Evolutionary conservation across 2,329 filamentous ascomycete species (phyloP).

Genomic region (Aspergillus nomiae): DNA sequence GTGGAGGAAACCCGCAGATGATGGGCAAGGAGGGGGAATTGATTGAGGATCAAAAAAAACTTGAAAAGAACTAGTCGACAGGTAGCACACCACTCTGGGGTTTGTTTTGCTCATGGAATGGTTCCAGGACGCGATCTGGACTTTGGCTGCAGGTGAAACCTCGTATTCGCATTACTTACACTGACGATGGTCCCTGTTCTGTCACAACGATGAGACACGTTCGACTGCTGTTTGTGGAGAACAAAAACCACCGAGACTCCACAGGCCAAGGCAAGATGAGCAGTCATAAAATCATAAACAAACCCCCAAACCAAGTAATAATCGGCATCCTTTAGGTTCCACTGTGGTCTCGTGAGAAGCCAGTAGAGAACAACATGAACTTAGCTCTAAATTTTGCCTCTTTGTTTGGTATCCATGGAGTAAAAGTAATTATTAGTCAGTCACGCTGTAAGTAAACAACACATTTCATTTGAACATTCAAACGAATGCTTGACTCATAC

Average conservation of each 20-base stretch:
- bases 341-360: constrained; percentile 20
- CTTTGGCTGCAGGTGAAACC: not conserved
- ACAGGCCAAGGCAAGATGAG: constrained; percentile 15
- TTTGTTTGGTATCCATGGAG: not conserved
- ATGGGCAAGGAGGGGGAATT: not conserved
- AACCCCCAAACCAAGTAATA: constrained; percentile 13
- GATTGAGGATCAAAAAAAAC: not conserved
- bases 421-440: not conserved
- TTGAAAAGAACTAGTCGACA: not conserved
- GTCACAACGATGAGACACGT: constrained; percentile 14
- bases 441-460: not conserved
- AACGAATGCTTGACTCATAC: not conserved
- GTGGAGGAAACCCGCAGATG: constrained; percentile 1
- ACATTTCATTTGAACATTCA: not conserved
- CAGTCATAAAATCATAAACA: constrained; percentile 15
- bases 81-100: constrained; percentile 3
- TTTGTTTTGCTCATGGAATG: constrained; percentile 1
- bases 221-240: constrained; percentile 15
- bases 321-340: constrained; percentile 16
- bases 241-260: constrained; percentile 15
- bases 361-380: not conserved
- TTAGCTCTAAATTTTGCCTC: not conserved
- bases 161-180: constrained; percentile 2
- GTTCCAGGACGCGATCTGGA: not conserved
- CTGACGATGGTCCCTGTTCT: constrained; percentile 10